A percentile compares a stretch with the other conserved stretches of the same genome.
Evolutionary conservation across 257 asterid genomes (phyloP).

Genomic region (Primulina eburnea): DNA sequence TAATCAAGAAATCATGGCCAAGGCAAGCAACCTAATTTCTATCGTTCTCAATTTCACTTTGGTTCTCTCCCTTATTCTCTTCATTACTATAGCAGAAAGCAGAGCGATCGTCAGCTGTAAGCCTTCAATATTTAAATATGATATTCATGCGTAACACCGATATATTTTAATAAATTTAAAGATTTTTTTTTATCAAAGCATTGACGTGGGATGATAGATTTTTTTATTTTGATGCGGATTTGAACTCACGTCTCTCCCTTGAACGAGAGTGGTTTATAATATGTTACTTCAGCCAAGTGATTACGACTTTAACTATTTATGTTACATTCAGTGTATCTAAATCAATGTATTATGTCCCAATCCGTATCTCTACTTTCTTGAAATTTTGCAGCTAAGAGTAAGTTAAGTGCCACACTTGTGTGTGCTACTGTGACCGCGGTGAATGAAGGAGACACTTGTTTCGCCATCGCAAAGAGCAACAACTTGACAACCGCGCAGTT

Average conservation of each 20-base stretch:
- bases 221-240: too few species aligned
- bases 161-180: too few species aligned
- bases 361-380: not conserved
- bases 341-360: not conserved
- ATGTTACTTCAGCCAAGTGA: too few species aligned
- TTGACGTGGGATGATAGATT: too few species aligned
- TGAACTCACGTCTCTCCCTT: too few species aligned
- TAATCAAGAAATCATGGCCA: not conserved
- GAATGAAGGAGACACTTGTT: conserved; percentile 47
- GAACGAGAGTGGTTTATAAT: too few species aligned
- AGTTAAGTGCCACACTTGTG: conserved; percentile 17
- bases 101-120: too few species aligned
- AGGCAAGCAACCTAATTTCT: not conserved
- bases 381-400: conserved; percentile 9
- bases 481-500: conserved; percentile 24
- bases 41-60: not conserved
- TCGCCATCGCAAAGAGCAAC: conserved; percentile 19
- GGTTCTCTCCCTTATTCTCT: not conserved
- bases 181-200: too few species aligned
- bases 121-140: too few species aligned
- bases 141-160: too few species aligned
- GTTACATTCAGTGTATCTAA: too few species aligned
- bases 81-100: not conserved
- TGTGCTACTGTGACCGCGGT: conserved; percentile 36
- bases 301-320: too few species aligned